Evolutionary conservation across 169 alveolate species (phyloP).

Genomic region (Ichthyophthirius multifiliis): DNA sequence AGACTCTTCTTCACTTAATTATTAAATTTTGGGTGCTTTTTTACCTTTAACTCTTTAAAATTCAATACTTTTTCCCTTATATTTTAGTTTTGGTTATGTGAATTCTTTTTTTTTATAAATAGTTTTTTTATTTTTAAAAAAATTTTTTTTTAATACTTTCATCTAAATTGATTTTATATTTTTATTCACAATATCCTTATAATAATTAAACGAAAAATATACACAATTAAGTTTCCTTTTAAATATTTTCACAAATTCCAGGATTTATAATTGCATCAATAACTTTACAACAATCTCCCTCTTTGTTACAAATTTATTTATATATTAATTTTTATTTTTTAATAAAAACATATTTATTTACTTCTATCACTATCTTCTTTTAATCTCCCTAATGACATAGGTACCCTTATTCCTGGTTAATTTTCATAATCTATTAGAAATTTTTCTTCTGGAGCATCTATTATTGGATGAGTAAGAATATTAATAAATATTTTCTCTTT

Average conservation of each 20-base stretch:
- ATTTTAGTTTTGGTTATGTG: slow-evolving; percentile 17
- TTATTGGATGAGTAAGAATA: slow-evolving; percentile 13
- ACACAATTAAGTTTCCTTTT: slow-evolving; percentile 8
- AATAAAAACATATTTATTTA: not conserved
- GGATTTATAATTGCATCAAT: slow-evolving; percentile 35
- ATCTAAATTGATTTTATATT: slow-evolving; percentile 21
- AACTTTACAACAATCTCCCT: slow-evolving; percentile 37
- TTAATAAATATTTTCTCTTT: slow-evolving; percentile 34
- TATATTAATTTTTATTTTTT: no score
- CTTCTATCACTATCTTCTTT: slow-evolving; percentile 41
- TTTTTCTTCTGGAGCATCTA: slow-evolving; percentile 37
- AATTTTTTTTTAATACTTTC: slow-evolving; percentile 4
- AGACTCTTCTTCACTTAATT: slow-evolving; percentile 15
- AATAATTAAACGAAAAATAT: slow-evolving; percentile 11
- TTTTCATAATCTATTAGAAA: slow-evolving; percentile 29
- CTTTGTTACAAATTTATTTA: not conserved
- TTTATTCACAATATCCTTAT: slow-evolving; percentile 1
- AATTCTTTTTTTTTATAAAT: not conserved
- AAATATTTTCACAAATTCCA: not conserved
- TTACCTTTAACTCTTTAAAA: slow-evolving; percentile 43
- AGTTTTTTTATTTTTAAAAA: not conserved
- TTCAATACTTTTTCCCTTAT: slow-evolving; percentile 35
- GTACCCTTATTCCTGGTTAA: slow-evolving; percentile 32
- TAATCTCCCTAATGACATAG: slow-evolving; percentile 35
- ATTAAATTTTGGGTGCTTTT: slow-evolving; percentile 33